A percentile compares a stretch with the other conserved stretches of the same genome.
Conservation (phyloP, 192 early-diverging fungal species). For the Chytriomyces hyalinus region DNA sequence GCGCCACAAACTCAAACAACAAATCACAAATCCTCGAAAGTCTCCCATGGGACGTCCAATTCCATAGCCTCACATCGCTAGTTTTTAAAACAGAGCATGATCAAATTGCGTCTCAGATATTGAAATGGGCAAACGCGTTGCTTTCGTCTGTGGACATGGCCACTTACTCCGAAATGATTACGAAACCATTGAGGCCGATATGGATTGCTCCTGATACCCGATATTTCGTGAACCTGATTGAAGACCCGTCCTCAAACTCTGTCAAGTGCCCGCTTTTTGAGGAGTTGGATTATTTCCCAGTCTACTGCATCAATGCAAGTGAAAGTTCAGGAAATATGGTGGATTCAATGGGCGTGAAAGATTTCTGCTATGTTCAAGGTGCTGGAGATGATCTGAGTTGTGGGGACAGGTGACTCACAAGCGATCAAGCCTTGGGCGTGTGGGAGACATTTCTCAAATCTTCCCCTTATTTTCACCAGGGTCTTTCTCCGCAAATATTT, state of each 20-base stretch:
- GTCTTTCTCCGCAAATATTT: slow-evolving; percentile 67
- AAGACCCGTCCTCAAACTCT: slow-evolving; percentile 6
- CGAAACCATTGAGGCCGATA: slow-evolving; percentile 79
- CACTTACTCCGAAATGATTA: slow-evolving; percentile 29
- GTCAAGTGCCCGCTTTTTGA: slow-evolving; percentile 10
- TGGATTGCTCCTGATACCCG: slow-evolving; percentile 75
- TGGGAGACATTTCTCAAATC: no score
- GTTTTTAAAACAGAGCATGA: slow-evolving; percentile 74
- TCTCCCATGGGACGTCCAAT: slow-evolving; percentile 57
- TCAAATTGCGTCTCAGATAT: slow-evolving; percentile 67
- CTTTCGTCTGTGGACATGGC: slow-evolving; percentile 42
- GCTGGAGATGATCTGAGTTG: slow-evolving; percentile 86
- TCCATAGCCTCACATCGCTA: slow-evolving; percentile 67
- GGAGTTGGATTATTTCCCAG: slow-evolving; percentile 65
- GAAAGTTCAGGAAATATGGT: slow-evolving; percentile 55
- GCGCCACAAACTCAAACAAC: not conserved
- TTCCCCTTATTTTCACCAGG: slow-evolving; percentile 36
- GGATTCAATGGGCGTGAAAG: slow-evolving; percentile 42
- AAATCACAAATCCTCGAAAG: not conserved
- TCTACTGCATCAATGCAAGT: slow-evolving; percentile 81
- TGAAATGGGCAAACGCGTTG: slow-evolving; percentile 62
- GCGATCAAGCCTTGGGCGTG: no score
- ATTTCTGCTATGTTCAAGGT: slow-evolving; percentile 86
- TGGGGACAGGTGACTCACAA: slow-evolving; percentile 63
- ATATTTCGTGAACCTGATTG: slow-evolving; percentile 35